phyloP scores from a whole-genome alignment of 169 alveolate genomes.

The Plasmodium inui region DNA sequence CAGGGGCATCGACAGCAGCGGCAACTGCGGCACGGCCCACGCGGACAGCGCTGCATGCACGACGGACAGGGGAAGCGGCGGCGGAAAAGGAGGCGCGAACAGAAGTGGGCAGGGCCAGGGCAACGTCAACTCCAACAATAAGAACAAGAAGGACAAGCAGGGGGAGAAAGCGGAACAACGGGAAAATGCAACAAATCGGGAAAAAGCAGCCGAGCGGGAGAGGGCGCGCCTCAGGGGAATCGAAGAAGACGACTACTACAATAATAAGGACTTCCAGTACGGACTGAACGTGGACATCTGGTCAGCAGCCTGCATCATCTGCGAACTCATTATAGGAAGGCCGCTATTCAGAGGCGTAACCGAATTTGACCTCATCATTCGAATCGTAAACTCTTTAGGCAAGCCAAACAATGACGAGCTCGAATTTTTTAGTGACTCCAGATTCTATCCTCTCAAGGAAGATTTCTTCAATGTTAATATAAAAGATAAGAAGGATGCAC shows the following conservation, averaged over 20 bases:
- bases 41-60: neutral
- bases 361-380: slow-evolving; percentile 86
- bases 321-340: slow-evolving; percentile 89
- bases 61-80: neutral
- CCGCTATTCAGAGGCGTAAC: slow-evolving; percentile 92
- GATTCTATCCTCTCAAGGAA: slow-evolving; percentile 85
- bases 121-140: neutral
- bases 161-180: no score
- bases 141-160: neutral
- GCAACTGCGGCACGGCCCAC: neutral
- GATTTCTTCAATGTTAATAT: slow-evolving; percentile 79
- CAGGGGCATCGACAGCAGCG: neutral
- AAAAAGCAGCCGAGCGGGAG: neutral
- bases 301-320: slow-evolving; percentile 92
- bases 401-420: slow-evolving; percentile 90
- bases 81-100: neutral
- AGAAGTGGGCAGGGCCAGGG: neutral
- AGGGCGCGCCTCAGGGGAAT: neutral
- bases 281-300: slow-evolving; percentile 90
- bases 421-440: slow-evolving; percentile 85
- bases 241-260: slow-evolving; percentile 15
- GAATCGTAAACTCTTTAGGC: slow-evolving; percentile 87
- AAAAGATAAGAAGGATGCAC: slow-evolving; percentile 78
- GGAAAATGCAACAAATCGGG: neutral
- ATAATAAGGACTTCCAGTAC: slow-evolving; percentile 74